phyloP scores from a whole-genome alignment of 2,329 filamentous ascomycete species.

The Purpureocillium takamizusanense region DNA sequence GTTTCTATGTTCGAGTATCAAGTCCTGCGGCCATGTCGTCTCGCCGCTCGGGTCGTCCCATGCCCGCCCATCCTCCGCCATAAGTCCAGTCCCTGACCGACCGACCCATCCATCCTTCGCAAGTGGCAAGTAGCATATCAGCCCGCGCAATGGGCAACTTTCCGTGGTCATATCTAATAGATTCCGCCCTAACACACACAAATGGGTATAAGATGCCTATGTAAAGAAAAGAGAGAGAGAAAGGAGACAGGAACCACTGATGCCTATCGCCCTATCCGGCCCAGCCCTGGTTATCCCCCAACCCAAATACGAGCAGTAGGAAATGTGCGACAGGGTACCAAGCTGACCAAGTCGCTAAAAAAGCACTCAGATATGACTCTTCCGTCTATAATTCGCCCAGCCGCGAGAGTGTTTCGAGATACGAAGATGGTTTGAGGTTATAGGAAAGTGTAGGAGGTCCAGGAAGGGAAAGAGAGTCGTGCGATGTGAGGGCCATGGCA shows the following conservation, averaged over 20 bases:
- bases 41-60: no score
- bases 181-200: background rate
- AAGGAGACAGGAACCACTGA: no score
- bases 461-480: background rate
- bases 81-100: no score
- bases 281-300: background rate
- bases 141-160: background rate
- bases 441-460: background rate
- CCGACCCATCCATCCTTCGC: no score
- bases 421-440: background rate
- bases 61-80: no score
- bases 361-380: background rate
- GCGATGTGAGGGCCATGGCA: no score
- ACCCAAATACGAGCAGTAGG: no score
- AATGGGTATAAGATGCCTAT: constrained; percentile 2
- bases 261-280: background rate
- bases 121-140: no score
- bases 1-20: no score
- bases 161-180: background rate
- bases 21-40: no score
- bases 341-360: background rate
- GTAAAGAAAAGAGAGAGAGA: background rate
- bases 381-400: background rate
- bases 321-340: background rate
- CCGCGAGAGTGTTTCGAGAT: background rate